Base-by-base conservation (phyloP, 352 stramenopile genomes). In the Pythium scleroteichum region DNA sequence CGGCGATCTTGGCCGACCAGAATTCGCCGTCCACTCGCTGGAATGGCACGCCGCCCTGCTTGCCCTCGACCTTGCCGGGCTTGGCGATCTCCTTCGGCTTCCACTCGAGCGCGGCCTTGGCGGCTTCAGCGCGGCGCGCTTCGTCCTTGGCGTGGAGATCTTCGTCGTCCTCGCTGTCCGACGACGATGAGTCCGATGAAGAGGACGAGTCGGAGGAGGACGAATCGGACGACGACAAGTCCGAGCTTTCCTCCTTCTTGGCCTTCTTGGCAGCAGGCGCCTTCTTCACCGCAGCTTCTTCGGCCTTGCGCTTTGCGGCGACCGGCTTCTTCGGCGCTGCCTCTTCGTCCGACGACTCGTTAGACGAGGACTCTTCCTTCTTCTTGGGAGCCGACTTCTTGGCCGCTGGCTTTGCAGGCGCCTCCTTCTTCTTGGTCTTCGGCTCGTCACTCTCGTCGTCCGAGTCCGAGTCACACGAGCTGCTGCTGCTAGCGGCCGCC, bases 11-110 rank as follows among this genome's bases (percentile, higher is more conserved):
- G 47, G 76, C 68, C 16, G 89, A 94, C 97, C 97, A 99, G 64
- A 85, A 97, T 42, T 98, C 87, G 72, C 96, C 95, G 57, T 99
- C 96, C 20, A 99, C 97, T 46, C 98, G 94, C 79, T 98, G 85
- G 79, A 99, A 99, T 17, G 97, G 97, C 40, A 93, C 96, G 46
- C 97, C 96, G 38, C 76, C 64, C 72, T 72, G 69, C 71, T 98
- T 97, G 19, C 61, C 66, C 20, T 82, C 71, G 6, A 59, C 78
- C 62, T 82, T 76, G 13, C 71, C 60, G 35, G 68, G 66, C 67
- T 81, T 90, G 27, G 79, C 81, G 62, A 85, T 80, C 86, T 87
- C 97, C 87, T 82, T 96, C 4, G 94, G 90, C 54, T 93, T 92
- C 94, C 93, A 98, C 57, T 88, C 79, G 9, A 93, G 68, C 47